Evolutionary conservation across 2,329 filamentous ascomycete species (phyloP), one percentile per base, ranked within the genome.

Genomic region (Penicillium sp.): DNA sequence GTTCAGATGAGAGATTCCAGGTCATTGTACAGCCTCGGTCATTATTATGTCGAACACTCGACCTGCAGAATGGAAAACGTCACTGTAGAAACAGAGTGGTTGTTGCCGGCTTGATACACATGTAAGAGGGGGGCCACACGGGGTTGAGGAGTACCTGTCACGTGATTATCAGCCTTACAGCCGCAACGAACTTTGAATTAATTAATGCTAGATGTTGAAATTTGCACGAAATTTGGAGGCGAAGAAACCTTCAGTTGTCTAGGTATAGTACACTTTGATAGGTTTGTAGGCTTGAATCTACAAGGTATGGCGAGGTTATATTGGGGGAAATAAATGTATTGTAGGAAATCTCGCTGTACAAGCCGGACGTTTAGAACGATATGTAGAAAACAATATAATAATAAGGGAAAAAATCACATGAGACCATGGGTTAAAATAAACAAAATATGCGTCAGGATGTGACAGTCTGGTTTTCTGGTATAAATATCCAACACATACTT

Each of bases 11-110:
- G 27, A 63, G 52, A 29, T 53, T 51, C 48, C 63, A 48, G 58
- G 59, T 68, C 71, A 74, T 74, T 58, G 63, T 71, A 69, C 49
- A 61, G 48, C 52, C 22, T 57, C 57, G 57, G 59, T 60, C 62
- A 71, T 68, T 48, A 33, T 63, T 62, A n/a, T 45, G 52, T 52
- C 52, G 53, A 63, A 55, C 55, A 55, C 52, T 60, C 53, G 43
- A 56, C 50, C 43, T 63, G 46, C 58, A 59, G 50, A 52, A 58
- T 56, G 49, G 53, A 60, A 63, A 51, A 61, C 57, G 55, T 33
- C 31, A 33, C 31, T 14, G 31, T 61, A 56, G 53, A 58, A 48
- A 48, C 51, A 53, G 35, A 44, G 55, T 47, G 58, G 65, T 64
- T 63, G 63, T 62, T 64, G 58, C 60, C 47, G 60, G 53, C 57